Conservation (phyloP, 805 yeast species). For the Danielia oregonensis region DNA sequence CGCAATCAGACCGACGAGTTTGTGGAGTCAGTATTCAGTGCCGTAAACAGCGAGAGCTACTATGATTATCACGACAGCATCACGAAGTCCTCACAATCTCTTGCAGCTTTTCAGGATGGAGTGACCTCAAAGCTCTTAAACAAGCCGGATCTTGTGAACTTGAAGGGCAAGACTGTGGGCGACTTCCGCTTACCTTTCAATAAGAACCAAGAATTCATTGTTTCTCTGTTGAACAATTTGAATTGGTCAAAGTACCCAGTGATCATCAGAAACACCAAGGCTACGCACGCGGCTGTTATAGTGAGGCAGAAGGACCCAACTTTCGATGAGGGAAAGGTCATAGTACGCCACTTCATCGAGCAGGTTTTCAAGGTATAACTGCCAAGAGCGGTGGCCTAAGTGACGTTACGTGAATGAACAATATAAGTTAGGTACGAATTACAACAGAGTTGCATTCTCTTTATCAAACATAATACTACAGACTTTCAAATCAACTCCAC, state of each 20-base stretch:
- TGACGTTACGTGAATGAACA: too few relatives aligned
- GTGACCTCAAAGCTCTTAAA: neutral
- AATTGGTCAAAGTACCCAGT: slow-evolving; percentile 14
- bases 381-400: neutral
- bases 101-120: neutral
- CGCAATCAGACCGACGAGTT: slow-evolving; percentile 62
- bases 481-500: slow-evolving; percentile 82
- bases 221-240: slow-evolving; percentile 7
- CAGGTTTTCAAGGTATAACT: slow-evolving; percentile 21
- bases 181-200: slow-evolving; percentile 9
- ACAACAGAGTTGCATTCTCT: too few relatives aligned
- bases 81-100: neutral
- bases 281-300: slow-evolving; percentile 81
- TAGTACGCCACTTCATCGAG: slow-evolving; percentile 61
- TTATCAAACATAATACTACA: too few relatives aligned
- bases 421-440: too few relatives aligned
- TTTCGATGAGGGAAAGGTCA: slow-evolving; percentile 67
- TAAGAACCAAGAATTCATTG: slow-evolving; percentile 6
- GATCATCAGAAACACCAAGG: slow-evolving; percentile 53
- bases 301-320: slow-evolving; percentile 50
- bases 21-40: slow-evolving; percentile 61
- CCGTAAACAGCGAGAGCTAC: slow-evolving; percentile 41
- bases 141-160: slow-evolving; percentile 5
- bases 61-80: slow-evolving; percentile 14
- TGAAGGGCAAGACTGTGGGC: slow-evolving; percentile 8